phyloP scores from a whole-genome alignment of 352 stramenopile species.

The Saprolegnia diclina region DNA sequence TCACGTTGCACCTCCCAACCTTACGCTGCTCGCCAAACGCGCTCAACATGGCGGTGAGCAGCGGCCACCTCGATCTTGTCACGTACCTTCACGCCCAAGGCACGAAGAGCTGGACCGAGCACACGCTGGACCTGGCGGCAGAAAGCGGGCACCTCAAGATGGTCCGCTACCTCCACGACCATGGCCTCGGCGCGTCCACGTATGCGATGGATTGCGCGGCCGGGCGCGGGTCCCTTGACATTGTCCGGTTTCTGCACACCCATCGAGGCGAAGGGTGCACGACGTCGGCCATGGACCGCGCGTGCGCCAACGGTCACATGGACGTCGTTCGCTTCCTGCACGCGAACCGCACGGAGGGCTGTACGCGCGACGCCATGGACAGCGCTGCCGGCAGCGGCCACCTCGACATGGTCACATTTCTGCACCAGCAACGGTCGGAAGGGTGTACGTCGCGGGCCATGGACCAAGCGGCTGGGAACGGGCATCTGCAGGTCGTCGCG shows the following conservation, averaged over 20 bases:
- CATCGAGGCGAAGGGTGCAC: constrained; percentile 10
- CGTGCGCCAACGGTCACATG: not conserved
- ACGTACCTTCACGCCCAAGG: not conserved
- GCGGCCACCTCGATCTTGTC: not conserved
- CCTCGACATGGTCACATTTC: constrained; percentile 5
- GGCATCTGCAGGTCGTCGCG: constrained; percentile 15
- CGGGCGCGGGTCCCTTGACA: not conserved
- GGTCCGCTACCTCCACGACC: not conserved
- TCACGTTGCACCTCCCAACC: not conserved
- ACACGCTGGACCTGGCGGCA: not conserved
- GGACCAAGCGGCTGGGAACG: constrained; percentile 10
- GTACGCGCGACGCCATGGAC: constrained; percentile 13
- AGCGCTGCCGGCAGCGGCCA: constrained; percentile 10
- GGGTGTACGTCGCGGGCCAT: constrained; percentile 16
- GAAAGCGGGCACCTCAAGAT: not conserved
- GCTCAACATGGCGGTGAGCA: constrained; percentile 1
- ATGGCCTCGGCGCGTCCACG: not conserved
- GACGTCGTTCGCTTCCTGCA: constrained; percentile 15
- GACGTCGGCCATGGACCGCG: not conserved
- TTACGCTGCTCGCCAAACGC: not conserved
- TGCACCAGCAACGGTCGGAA: not conserved
- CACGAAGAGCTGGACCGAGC: not conserved
- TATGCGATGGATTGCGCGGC: constrained; percentile 12
- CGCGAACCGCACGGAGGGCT: not conserved
- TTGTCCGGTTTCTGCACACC: constrained; percentile 9